A percentile compares a stretch with the other conserved stretches of the same genome.
These are phyloP conservation scores for Fusarium transvaalense DNA, from an alignment of 2,329 filamentous ascomycete genomes.

Conservation along the genomic window DNA sequence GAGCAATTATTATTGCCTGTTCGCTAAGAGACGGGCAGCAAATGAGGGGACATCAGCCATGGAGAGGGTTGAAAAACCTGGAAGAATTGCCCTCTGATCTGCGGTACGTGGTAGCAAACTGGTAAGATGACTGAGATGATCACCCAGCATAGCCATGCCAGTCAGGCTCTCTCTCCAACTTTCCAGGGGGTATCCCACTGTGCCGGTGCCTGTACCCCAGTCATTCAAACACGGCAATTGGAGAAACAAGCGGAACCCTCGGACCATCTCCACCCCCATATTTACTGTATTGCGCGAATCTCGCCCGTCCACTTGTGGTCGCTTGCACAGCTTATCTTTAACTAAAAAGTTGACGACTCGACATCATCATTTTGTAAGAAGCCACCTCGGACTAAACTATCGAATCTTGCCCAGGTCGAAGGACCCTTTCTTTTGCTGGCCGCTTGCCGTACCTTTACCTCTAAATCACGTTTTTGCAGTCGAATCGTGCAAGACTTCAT, in stretches of 20 bases:
- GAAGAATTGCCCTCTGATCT: constrained; percentile 13
- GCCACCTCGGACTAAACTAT: constrained; percentile 4
- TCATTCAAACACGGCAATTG: constrained; percentile 36
- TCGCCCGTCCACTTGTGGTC: constrained; percentile 14
- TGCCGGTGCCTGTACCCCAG: constrained; percentile 10
- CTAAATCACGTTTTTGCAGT: background rate
- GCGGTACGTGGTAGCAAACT: background rate
- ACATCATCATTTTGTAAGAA: constrained; percentile 26
- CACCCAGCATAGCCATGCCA: too few relatives aligned
- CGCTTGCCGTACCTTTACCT: background rate
- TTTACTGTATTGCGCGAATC: constrained; percentile 29
- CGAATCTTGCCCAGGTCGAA: background rate
- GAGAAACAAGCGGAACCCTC: constrained; percentile 30
- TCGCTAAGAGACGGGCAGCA: background rate
- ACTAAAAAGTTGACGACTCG: constrained; percentile 11
- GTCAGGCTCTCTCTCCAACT: background rate
- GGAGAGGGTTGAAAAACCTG: background rate
- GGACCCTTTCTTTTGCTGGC: background rate
- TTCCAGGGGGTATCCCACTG: background rate
- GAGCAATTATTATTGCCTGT: background rate
- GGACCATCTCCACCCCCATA: constrained; percentile 32
- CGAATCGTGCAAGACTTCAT: constrained; percentile 9
- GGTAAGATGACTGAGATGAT: background rate
- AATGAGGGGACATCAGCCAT: background rate
- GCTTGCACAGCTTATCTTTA: constrained; percentile 10